phyloP scores from a whole-genome alignment of 2,329 filamentous ascomycete species.

The Cyclaneusma minus region DNA sequence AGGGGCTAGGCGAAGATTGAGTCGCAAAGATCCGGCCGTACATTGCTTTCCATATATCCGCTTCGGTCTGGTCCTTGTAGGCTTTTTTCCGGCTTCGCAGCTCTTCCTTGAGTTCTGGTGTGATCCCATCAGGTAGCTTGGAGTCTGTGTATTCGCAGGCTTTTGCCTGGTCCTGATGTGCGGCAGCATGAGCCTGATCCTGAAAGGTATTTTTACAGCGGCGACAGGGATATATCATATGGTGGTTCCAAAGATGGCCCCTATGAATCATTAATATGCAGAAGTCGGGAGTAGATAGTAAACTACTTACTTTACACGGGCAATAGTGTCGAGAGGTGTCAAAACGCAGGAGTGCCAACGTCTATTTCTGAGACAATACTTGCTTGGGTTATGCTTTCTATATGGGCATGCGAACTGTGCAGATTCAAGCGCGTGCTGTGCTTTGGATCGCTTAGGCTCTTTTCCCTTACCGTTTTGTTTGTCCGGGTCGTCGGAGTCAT shows the following conservation, averaged over 20 bases:
- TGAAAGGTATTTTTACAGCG: slow-evolving; percentile 5
- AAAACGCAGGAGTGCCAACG: slow-evolving; percentile 6
- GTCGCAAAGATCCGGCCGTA: slow-evolving; percentile 6
- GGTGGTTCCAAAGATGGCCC: slow-evolving; percentile 7
- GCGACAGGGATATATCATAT: slow-evolving; percentile 6
- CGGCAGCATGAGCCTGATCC: slow-evolving; percentile 2
- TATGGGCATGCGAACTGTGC: slow-evolving; percentile 4
- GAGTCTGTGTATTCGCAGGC: slow-evolving; percentile 1
- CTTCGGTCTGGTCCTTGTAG: slow-evolving; percentile 5
- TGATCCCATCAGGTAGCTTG: slow-evolving; percentile 3
- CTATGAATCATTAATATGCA: slow-evolving; percentile 3
- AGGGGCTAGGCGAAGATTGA: slow-evolving; percentile 3
- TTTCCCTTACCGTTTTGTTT: no score
- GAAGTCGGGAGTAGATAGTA: background rate
- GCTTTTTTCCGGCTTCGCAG: slow-evolving; percentile 6
- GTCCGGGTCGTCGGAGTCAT: no score
- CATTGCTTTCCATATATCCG: slow-evolving; percentile 7
- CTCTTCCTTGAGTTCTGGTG: slow-evolving; percentile 1
- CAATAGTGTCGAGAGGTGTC: slow-evolving; percentile 3
- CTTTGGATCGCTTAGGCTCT: no score
- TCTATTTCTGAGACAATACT: slow-evolving; percentile 2
- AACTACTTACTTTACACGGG: slow-evolving; percentile 7
- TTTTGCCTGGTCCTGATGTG: slow-evolving; percentile 1
- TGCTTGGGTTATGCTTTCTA: slow-evolving; percentile 6
- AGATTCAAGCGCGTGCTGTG: no score